Evolutionary conservation across 176 grass and related monocot genomes (phyloP), one percentile per base, ranked within the genome.

Genomic region (Hordeum marinum): DNA sequence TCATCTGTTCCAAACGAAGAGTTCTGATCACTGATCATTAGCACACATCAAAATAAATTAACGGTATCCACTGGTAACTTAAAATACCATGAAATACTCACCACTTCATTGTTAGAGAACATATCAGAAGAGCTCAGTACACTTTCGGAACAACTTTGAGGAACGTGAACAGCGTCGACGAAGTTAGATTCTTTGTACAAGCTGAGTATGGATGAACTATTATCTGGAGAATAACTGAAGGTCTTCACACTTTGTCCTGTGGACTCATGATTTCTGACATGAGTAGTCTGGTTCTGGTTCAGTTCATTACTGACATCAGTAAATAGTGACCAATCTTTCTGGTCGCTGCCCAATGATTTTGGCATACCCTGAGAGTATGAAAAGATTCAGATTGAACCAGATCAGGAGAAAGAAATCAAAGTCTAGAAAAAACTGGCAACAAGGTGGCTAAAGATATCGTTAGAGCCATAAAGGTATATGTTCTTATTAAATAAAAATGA

Each of bases 1-100:
- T 84, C 69, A 63, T 84, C 89, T 87, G 89, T 87, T 91, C 83
- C 46, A 87, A 76, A 76, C 31, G 89, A 91, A 84, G 89, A 91
- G 14, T 81, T 81, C 85, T 91, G 76, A 87, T 91, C 81, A 84
- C 89, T 76, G 81, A 70, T 55, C 69, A 81, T 91, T 91, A 91
- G 89, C 80, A 39, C 21, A 69, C 39, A 42, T 80, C 24, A 1
- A 39, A 75, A 76, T 41, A 64, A 37, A 75, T 70, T 24, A 83
- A 73, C 0, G 11, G 12, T 59, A 18, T 35, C 40, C 25, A 59
- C 0, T 0, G 27, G 50, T 48, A 84, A 60, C 37, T 69, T 34
- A 62, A 40, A 68, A 31, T 29, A 69, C 0, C 35, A 80, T 54
- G 12, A 70, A 87, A 80, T 62, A 46, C 85, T 90, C 52, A 90